These are phyloP conservation scores for Podospora pseudopauciseta DNA, from an alignment of 495 filamentous ascomycete genomes.

Conservation along the genomic window DNA sequence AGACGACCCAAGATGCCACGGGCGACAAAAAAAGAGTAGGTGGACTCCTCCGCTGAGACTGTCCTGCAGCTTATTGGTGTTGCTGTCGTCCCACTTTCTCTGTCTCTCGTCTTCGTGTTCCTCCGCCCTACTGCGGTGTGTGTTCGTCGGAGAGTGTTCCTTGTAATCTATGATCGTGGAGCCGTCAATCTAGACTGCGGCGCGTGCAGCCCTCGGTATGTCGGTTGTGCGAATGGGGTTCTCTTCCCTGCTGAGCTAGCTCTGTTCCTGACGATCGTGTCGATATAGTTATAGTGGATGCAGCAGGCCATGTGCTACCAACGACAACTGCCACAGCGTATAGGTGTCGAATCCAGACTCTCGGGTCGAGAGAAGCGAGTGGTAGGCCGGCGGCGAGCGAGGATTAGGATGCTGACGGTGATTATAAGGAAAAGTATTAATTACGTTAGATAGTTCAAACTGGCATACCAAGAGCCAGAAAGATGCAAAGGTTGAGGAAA, in stretches of 20 bases:
- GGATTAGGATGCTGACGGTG: neutral
- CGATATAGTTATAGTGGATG: constrained; percentile 13
- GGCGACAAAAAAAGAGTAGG: neutral
- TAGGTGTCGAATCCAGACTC: constrained; percentile 23
- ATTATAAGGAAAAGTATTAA: neutral
- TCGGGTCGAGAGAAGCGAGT: constrained; percentile 8
- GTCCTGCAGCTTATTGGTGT: constrained; percentile 13
- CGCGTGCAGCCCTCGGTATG: neutral
- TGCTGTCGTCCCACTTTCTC: neutral
- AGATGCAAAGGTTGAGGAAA: neutral
- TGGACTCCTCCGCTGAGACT: constrained; percentile 1
- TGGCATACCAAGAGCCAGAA: neutral
- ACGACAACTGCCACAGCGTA: constrained; percentile 25
- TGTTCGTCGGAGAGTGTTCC: constrained; percentile 1
- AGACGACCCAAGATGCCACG: neutral
- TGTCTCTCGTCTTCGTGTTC: constrained; percentile 1
- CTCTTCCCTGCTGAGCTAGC: constrained; percentile 13
- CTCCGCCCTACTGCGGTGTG: neutral
- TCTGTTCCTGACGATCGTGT: constrained; percentile 21
- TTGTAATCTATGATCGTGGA: constrained; percentile 3
- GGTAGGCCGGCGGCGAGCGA: neutral
- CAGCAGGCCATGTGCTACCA: constrained; percentile 28
- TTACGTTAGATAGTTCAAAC: neutral
- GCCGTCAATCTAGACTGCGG: neutral
- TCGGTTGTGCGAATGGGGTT: neutral